A percentile compares a stretch with the other conserved stretches of the same genome.
These are phyloP conservation scores for Solidago caesia DNA, from an alignment of 129 eudicot species.

Conservation along the genomic window DNA sequence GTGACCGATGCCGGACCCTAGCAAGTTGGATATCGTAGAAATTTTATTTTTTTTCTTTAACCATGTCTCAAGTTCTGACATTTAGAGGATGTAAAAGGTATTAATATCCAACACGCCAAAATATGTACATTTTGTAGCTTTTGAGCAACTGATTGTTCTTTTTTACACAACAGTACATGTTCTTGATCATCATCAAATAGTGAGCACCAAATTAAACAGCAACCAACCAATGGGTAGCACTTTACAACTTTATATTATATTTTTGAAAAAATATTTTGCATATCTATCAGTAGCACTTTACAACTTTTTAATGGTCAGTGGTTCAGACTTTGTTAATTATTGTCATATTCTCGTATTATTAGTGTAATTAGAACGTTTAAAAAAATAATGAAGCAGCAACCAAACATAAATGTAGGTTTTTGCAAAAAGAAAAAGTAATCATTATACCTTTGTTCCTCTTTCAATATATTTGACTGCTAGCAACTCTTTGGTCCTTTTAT, in stretches of 20 bases:
- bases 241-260: no score
- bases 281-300: no score
- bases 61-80: background rate
- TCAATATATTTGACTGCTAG: constrained; percentile 66
- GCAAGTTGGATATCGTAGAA: no score
- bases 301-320: no score
- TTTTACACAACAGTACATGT: background rate
- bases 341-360: no score
- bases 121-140: background rate
- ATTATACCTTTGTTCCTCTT: constrained; percentile 58
- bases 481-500: constrained; percentile 58
- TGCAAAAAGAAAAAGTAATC: background rate
- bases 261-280: no score
- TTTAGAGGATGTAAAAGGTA: background rate
- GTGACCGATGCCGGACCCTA: no score
- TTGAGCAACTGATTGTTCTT: background rate
- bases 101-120: background rate
- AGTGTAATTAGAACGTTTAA: no score
- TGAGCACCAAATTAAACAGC: background rate
- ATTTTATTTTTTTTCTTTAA: no score
- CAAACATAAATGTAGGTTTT: background rate
- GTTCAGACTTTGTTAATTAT: no score
- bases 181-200: background rate
- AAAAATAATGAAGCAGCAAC: no score
- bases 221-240: no score